Evolutionary conservation across 2,329 filamentous ascomycete genomes (phyloP), one percentile per base, ranked within the genome.

Genomic region (Achaetomium macrosporum): DNA sequence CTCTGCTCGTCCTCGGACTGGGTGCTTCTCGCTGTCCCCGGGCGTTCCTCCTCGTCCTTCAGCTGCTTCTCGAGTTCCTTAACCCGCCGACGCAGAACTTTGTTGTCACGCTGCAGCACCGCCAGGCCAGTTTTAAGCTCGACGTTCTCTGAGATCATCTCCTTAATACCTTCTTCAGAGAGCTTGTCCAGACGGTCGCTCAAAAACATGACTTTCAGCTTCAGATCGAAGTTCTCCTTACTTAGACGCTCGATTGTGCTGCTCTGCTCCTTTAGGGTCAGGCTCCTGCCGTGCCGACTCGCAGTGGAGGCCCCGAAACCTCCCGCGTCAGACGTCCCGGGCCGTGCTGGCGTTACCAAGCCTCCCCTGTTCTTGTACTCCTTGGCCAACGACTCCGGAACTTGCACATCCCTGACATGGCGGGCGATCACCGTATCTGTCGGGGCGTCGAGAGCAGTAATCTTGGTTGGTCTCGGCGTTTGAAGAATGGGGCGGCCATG

Each of bases 201-300:
- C 45, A 99, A 79, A 65, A 96, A 99, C 77, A 96, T 95, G 59
- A 97, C 93, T 68, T 96, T 95, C 70, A 97, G 84, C 71, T 97
- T 96, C 51, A 97, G 74, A 67, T 96, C 92, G 66, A 97, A 99
- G 60, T 99, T 99, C 69, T 99, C 93, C 71, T 99, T 99, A 55
- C 90, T 95, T 2, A 97, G 78, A 54, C 91, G 84, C 69, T 99
- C 93, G 59, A 99, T 96, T 13, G 92, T 97, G 70, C 87, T 95
- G 66, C 92, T 96, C 70, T 99, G 93, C 70, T 99, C 93, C 68
- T 96, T 97, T 39, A 99, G 74, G 0, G 93, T 97, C 70, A 99
- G 74, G 61, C 82, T 88, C 64, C 81, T 84, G 17, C 84, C 76
- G 41, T 82, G 76, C 19, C 61, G 59, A 37, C 51, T 62, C 13